Conservation (phyloP, 2,329 filamentous ascomycete species). For the Verticillium nubilum region DNA sequence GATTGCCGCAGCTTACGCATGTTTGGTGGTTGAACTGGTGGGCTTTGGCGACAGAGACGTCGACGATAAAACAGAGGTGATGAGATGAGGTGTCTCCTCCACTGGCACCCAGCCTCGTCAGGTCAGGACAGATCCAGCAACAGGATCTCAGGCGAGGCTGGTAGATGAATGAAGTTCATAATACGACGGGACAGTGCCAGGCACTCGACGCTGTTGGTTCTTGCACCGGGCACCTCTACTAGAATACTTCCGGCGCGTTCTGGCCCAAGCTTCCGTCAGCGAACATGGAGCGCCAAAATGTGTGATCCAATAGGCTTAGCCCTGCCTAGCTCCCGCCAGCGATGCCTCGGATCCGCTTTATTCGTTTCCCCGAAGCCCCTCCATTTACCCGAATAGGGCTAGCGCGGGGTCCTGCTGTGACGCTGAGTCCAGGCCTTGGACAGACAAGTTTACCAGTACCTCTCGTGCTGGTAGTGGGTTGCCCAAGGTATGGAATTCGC, state of each 20-base stretch:
- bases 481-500: neutral
- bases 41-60: neutral
- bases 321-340: neutral
- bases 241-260: neutral
- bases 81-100: neutral
- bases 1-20: neutral
- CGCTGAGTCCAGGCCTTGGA: neutral
- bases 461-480: constrained; percentile 1
- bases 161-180: neutral
- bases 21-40: neutral
- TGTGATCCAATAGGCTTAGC: neutral
- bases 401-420: constrained; percentile 11
- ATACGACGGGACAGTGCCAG: too few relatives aligned
- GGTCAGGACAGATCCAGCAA: neutral
- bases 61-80: neutral
- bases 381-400: constrained; percentile 7
- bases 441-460: neutral
- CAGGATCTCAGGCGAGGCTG: neutral
- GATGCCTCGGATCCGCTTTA: neutral
- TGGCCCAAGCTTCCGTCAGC: neutral
- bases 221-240: too few relatives aligned
- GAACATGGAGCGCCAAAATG: neutral
- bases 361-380: constrained; percentile 5
- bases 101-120: neutral
- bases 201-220: too few relatives aligned